phyloP scores from a whole-genome alignment of 805 yeast genomes.

The Saccharomycopsis fodiens region DNA sequence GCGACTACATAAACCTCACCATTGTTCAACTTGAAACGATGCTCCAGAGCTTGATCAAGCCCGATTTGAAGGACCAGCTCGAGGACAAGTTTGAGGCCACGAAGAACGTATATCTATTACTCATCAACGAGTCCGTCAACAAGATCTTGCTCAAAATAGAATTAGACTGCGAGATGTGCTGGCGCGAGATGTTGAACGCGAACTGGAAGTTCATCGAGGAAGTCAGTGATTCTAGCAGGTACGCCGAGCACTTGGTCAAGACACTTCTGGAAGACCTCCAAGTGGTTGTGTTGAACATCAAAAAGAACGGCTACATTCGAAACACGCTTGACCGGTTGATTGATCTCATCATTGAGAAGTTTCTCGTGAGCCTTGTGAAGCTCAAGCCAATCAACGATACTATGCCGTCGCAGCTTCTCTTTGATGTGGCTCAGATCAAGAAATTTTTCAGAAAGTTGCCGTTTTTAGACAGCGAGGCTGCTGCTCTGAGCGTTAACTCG shows the following conservation, averaged over 20 bases:
- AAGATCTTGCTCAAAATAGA: slow-evolving; percentile 51
- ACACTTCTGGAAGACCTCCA: slow-evolving; percentile 35
- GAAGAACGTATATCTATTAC: slow-evolving; percentile 47
- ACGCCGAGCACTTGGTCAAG: slow-evolving; percentile 49
- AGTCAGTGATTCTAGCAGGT: slow-evolving; percentile 69
- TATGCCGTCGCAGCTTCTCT: slow-evolving; percentile 70
- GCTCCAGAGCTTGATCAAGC: slow-evolving; percentile 24
- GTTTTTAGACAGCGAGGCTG: slow-evolving; percentile 23
- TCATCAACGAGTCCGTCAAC: slow-evolving; percentile 52
- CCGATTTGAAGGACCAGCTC: slow-evolving; percentile 30
- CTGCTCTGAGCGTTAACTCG: slow-evolving; percentile 24
- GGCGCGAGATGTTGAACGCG: slow-evolving; percentile 76
- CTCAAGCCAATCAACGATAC: slow-evolving; percentile 50
- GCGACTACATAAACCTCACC: slow-evolving; percentile 81
- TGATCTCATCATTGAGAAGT: slow-evolving; percentile 52
- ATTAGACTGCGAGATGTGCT: slow-evolving; percentile 54
- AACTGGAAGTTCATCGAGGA: slow-evolving; percentile 62
- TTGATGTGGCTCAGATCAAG: slow-evolving; percentile 65
- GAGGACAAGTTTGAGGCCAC: slow-evolving; percentile 43
- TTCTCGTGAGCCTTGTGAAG: slow-evolving; percentile 48
- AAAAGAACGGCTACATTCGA: slow-evolving; percentile 63
- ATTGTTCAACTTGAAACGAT: slow-evolving; percentile 64
- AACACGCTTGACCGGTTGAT: slow-evolving; percentile 70
- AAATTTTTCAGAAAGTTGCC: slow-evolving; percentile 25
- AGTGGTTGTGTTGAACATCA: slow-evolving; percentile 47